A percentile compares a stretch with the other conserved stretches of the same genome.
phyloP scores from a whole-genome alignment of 73 alveolate genomes.

The Tetrahymena elliotti region DNA sequence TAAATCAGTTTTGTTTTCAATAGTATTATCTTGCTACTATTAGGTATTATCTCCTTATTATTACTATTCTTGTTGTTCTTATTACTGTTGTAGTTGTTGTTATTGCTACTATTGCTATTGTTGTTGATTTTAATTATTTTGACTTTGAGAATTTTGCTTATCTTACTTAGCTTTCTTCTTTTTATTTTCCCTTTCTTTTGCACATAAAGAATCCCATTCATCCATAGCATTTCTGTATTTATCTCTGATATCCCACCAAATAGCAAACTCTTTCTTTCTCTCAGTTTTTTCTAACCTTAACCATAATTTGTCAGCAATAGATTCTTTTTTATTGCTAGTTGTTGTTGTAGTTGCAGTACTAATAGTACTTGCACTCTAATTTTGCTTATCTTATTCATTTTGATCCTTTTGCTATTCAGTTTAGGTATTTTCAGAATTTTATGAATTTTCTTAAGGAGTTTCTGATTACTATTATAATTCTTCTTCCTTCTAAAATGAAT shows the following conservation, averaged over 20 bases:
- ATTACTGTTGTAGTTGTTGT: not conserved
- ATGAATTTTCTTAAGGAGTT: not conserved
- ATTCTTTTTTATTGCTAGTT: not conserved
- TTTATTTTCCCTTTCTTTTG: not conserved
- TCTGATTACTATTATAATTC: not conserved
- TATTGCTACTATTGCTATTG: not conserved
- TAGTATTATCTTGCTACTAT: not conserved
- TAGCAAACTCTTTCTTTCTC: not conserved
- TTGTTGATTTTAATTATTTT: not conserved
- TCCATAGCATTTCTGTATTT: not conserved
- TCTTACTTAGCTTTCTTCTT: not conserved
- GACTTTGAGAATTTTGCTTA: not conserved
- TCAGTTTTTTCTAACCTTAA: not conserved
- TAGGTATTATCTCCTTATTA: not conserved
- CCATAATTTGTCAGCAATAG: not conserved
- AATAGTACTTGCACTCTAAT: not conserved
- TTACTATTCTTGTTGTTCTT: not conserved
- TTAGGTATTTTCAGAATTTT: not conserved
- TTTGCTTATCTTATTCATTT: not conserved
- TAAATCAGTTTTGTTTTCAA: not conserved
- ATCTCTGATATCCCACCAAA: not conserved
- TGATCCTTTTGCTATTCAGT: not conserved
- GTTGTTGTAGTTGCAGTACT: not conserved
- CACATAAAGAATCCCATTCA: not conserved
- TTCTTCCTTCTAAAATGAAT: not conserved